These are phyloP conservation scores for Elsinoe perseae DNA, from an alignment of 2,329 filamentous ascomycete species.

Conservation along the genomic window DNA sequence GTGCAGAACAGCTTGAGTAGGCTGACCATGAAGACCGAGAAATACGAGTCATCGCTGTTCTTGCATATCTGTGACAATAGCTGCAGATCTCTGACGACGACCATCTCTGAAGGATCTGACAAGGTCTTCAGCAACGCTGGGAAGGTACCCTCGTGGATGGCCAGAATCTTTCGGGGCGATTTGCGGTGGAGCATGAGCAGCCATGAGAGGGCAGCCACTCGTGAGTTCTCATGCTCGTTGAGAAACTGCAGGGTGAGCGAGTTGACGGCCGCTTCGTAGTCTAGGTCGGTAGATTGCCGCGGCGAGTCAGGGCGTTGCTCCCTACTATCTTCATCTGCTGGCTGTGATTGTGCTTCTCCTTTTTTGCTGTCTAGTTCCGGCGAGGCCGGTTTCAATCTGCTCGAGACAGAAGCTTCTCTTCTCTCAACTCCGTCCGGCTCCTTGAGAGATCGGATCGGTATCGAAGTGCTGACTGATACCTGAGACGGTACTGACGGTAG, in stretches of 20 bases:
- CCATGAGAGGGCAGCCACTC: slow-evolving; percentile 90
- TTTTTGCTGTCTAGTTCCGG: slow-evolving; percentile 12
- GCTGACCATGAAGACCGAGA: slow-evolving; percentile 97
- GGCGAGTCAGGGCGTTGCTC: slow-evolving; percentile 36
- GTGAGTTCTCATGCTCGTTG: slow-evolving; percentile 92
- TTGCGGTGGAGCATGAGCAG: slow-evolving; percentile 96
- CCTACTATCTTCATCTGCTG: slow-evolving; percentile 26
- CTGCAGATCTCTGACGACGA: slow-evolving; percentile 90
- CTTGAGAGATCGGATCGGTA: slow-evolving; percentile 21
- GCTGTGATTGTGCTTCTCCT: slow-evolving; percentile 4
- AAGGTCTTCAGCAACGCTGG: slow-evolving; percentile 92
- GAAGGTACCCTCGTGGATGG: slow-evolving; percentile 95
- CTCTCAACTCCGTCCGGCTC: slow-evolving; percentile 31
- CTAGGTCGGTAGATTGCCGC: slow-evolving; percentile 61
- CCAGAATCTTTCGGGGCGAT: slow-evolving; percentile 76
- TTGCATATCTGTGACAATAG: slow-evolving; percentile 91
- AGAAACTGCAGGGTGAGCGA: slow-evolving; percentile 88
- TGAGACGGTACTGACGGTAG: slow-evolving; percentile 23
- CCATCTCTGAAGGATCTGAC: slow-evolving; percentile 88
- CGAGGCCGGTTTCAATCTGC: slow-evolving; percentile 14
- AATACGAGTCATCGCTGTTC: slow-evolving; percentile 95
- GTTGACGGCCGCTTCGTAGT: slow-evolving; percentile 90
- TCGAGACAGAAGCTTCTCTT: slow-evolving; percentile 36
- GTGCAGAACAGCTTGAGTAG: slow-evolving; percentile 91
- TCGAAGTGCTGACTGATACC: slow-evolving; percentile 6